These are phyloP conservation scores for Priceomyces carsonii DNA, from an alignment of 805 yeast genomes.

Conservation along the genomic window DNA sequence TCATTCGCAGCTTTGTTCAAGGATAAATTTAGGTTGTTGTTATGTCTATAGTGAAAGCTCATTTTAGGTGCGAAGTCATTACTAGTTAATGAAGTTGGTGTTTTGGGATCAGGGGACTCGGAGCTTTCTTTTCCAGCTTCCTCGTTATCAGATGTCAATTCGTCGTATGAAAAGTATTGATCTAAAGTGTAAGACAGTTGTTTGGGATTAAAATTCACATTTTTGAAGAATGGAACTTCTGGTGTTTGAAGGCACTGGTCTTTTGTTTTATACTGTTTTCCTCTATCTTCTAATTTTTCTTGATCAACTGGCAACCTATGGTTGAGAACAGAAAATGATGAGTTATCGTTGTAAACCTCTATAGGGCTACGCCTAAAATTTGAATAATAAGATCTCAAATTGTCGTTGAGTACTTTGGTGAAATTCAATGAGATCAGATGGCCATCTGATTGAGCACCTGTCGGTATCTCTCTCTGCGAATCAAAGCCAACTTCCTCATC, in stretches of 20 bases:
- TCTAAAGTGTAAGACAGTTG: slow-evolving; percentile 29
- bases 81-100: slow-evolving; percentile 11
- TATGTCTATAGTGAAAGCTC: slow-evolving; percentile 39
- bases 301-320: slow-evolving; percentile 8
- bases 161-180: slow-evolving; percentile 38
- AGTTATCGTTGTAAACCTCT: slow-evolving; percentile 33
- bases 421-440: slow-evolving; percentile 28
- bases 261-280: slow-evolving; percentile 1
- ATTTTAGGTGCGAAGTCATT: too few species aligned
- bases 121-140: slow-evolving; percentile 7
- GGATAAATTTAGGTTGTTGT: slow-evolving; percentile 36
- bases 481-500: slow-evolving; percentile 16
- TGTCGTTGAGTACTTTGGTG: slow-evolving; percentile 39
- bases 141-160: slow-evolving; percentile 8
- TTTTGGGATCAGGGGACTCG: slow-evolving; percentile 10
- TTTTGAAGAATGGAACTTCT: slow-evolving; percentile 36
- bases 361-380: slow-evolving; percentile 26
- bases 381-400: slow-evolving; percentile 33
- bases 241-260: slow-evolving; percentile 2
- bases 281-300: slow-evolving; percentile 1
- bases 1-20: slow-evolving; percentile 17
- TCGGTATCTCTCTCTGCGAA: slow-evolving; percentile 1
- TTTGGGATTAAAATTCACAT: slow-evolving; percentile 35
- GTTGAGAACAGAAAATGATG: slow-evolving; percentile 33
- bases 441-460: slow-evolving; percentile 6